phyloP scores from a whole-genome alignment of 352 stramenopile genomes.

The Phytophthora megakarya region DNA sequence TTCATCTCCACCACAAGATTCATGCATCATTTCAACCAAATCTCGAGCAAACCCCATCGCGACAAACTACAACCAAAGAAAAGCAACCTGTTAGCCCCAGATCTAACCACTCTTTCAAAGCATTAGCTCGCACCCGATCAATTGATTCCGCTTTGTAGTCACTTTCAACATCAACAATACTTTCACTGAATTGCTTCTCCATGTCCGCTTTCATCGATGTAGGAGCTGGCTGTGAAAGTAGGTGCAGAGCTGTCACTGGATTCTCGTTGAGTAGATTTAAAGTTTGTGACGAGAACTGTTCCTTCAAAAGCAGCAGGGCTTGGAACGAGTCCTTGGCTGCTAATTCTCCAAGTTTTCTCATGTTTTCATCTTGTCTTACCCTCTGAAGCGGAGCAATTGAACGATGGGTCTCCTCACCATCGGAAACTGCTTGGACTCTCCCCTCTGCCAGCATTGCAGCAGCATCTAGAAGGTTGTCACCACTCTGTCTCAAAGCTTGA shows the following conservation, averaged over 20 bases:
- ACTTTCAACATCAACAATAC: constrained; percentile 23
- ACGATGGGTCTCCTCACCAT: neutral
- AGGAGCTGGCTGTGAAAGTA: constrained; percentile 31
- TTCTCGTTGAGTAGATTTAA: constrained; percentile 57
- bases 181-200: neutral
- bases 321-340: constrained; percentile 46
- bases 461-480: constrained; percentile 45
- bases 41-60: constrained; percentile 65
- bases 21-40: constrained; percentile 58
- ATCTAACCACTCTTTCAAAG: constrained; percentile 1
- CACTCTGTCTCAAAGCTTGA: constrained; percentile 33
- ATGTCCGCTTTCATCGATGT: neutral
- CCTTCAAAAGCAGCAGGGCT: constrained; percentile 56
- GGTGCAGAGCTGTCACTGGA: constrained; percentile 39
- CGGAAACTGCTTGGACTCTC: neutral
- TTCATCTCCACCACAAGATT: constrained; percentile 65
- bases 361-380: constrained; percentile 28
- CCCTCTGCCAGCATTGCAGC: constrained; percentile 44
- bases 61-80: constrained; percentile 42
- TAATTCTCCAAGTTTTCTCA: constrained; percentile 36
- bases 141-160: neutral
- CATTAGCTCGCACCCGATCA: constrained; percentile 40
- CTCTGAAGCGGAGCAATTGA: constrained; percentile 34
- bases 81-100: neutral
- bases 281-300: constrained; percentile 40